phyloP scores from a whole-genome alignment of 345 rosid genomes.

The Rhodamnia rubescens region DNA sequence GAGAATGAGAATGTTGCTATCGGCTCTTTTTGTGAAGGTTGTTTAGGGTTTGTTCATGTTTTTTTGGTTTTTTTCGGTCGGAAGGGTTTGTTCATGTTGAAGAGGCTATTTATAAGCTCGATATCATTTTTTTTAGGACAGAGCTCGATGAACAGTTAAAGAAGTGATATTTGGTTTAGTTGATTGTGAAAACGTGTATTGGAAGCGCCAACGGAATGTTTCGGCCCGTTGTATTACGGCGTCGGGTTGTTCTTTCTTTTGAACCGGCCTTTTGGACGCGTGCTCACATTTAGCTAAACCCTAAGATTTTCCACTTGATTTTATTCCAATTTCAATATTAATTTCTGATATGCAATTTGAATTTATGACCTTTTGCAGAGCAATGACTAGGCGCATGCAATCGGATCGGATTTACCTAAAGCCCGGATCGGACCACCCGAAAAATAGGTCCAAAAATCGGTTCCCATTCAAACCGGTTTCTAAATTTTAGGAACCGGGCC shows the following conservation, averaged over 20 bases:
- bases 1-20: background rate
- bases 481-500: no score
- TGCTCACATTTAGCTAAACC: background rate
- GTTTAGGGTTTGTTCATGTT: background rate
- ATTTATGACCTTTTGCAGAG: background rate
- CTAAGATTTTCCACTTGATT: background rate
- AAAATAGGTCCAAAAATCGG: no score
- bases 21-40: background rate
- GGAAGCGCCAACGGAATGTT: background rate
- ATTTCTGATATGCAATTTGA: no score
- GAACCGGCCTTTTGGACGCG: background rate
- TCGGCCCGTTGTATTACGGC: background rate
- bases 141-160: background rate
- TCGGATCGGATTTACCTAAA: no score
- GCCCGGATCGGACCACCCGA: no score
- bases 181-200: background rate
- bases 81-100: background rate
- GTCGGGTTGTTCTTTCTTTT: background rate
- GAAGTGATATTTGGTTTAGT: fast-evolving
- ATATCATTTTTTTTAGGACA: no score
- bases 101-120: background rate
- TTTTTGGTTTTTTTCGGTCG: no score
- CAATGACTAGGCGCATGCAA: background rate
- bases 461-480: no score
- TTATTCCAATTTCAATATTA: background rate